Conservation (phyloP, 208 protist genomes). For the Cochliopodium minus region DNA sequence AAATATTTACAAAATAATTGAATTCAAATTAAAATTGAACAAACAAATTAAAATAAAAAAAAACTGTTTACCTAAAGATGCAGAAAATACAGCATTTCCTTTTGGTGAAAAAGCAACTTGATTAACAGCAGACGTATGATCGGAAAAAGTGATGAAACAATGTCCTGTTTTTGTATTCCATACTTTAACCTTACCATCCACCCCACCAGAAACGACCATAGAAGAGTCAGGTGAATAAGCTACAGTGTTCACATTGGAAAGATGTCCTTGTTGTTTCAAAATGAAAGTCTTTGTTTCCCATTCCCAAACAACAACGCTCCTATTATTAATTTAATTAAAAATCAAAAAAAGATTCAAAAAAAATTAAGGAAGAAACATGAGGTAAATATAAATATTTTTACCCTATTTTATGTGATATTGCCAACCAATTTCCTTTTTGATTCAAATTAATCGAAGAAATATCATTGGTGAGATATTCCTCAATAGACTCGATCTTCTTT, state of each 20-base stretch:
- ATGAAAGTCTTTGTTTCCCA: conserved; percentile 1
- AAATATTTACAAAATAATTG: too few relatives aligned
- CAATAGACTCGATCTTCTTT: too few relatives aligned
- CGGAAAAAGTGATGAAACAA: conserved; percentile 10
- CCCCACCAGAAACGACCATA: conserved; percentile 6
- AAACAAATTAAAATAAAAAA: too few relatives aligned
- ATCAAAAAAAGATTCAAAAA: too few relatives aligned
- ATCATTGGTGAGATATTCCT: too few relatives aligned
- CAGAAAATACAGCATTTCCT: neutral
- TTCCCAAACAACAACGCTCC: neutral
- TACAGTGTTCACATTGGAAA: neutral
- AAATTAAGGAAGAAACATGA: too few relatives aligned
- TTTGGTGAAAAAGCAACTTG: neutral
- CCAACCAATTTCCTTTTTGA: too few relatives aligned
- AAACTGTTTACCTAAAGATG: neutral
- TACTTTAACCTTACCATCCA: conserved; percentile 16
- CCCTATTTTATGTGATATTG: too few relatives aligned
- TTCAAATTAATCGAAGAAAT: too few relatives aligned
- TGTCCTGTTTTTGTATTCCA: neutral
- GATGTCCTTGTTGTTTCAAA: neutral
- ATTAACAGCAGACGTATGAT: conserved; percentile 1
- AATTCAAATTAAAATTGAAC: too few relatives aligned
- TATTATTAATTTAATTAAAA: too few relatives aligned
- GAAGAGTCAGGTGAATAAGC: neutral
- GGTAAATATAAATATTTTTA: too few relatives aligned